A percentile compares a stretch with the other conserved stretches of the same genome.
These are phyloP conservation scores for Nigrospora osmanthi DNA, from an alignment of 2,329 filamentous ascomycete species.

Conservation along the genomic window DNA sequence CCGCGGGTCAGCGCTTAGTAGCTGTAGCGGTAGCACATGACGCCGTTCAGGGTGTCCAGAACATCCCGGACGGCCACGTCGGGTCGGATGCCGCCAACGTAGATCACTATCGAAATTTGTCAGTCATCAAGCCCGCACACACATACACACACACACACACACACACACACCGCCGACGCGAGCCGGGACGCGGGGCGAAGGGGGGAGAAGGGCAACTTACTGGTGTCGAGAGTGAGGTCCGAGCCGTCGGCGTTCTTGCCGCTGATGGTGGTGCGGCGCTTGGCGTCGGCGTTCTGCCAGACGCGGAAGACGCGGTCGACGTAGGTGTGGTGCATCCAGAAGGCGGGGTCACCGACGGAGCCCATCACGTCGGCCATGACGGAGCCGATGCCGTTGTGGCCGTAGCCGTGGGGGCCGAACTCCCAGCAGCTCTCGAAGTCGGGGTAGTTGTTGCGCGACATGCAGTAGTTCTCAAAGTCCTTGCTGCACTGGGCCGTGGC, in stretches of 20 bases:
- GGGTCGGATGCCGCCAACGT: constrained; percentile 1
- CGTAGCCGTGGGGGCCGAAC: constrained; percentile 20
- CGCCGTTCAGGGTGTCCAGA: constrained; percentile 1
- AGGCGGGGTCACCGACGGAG: constrained; percentile 22
- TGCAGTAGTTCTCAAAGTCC: constrained; percentile 7
- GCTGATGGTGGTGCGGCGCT: constrained; percentile 16
- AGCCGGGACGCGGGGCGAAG: too few relatives aligned
- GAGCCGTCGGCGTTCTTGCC: not conserved
- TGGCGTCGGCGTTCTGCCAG: constrained; percentile 14
- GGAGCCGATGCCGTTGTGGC: constrained; percentile 23
- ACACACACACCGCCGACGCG: too few relatives aligned
- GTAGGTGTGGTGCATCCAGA: constrained; percentile 11
- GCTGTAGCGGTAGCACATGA: constrained; percentile 5
- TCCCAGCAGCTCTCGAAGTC: constrained; percentile 7
- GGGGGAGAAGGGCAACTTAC: too few relatives aligned
- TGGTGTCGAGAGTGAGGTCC: constrained; percentile 2
- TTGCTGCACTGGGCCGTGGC: constrained; percentile 15
- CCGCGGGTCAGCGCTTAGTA: not conserved
- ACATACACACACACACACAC: too few relatives aligned
- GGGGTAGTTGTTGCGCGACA: constrained; percentile 2
- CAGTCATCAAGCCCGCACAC: too few relatives aligned
- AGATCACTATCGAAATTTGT: not conserved
- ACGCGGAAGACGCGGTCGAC: constrained; percentile 5
- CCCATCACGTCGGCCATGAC: constrained; percentile 21
- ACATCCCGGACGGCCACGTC: constrained; percentile 2